Evolutionary conservation across 371 early-diverging fungal genomes (phyloP).

Genomic region (Rhizomucor miehei): DNA sequence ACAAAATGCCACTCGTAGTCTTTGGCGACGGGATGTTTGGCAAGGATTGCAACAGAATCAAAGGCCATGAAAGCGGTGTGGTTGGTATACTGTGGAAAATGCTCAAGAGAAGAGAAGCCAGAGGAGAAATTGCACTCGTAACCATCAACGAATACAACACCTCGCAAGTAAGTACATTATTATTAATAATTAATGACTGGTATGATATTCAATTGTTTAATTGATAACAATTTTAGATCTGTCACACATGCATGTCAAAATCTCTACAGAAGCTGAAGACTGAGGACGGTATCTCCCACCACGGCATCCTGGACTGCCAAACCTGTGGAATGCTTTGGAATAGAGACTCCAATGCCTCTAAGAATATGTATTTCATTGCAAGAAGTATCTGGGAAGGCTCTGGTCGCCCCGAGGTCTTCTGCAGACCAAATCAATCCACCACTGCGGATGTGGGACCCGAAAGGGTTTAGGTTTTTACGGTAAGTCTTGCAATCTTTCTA

Average conservation of each 20-base stretch:
- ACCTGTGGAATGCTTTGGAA: conserved; percentile 7
- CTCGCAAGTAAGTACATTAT: conserved; percentile 5
- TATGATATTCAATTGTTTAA: not conserved
- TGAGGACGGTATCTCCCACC: conserved; percentile 3
- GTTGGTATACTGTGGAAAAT: conserved; percentile 3
- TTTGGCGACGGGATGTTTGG: conserved; percentile 11
- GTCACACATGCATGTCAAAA: conserved; percentile 1
- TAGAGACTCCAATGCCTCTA: conserved; percentile 4
- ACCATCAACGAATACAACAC: conserved; percentile 6
- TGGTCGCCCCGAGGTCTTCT: not conserved
- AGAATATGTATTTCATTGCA: conserved; percentile 5
- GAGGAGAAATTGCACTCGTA: conserved; percentile 3
- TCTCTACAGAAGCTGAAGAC: not conserved
- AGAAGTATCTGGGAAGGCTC: not conserved
- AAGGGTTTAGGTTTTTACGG: conserved; percentile 9
- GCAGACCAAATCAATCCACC: not conserved
- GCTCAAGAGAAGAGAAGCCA: conserved; percentile 4
- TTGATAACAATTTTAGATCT: conserved; percentile 1
- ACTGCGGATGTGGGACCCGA: conserved; percentile 7
- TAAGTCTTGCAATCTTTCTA: not conserved
- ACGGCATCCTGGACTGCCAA: conserved; percentile 5
- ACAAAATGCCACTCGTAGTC: conserved; percentile 6
- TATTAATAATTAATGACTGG: not conserved
- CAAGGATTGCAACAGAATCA: not conserved
- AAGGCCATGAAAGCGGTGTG: conserved; percentile 2